These are phyloP conservation scores for Paramecium caudatum DNA, from an alignment of 73 alveolate species.

Conservation along the genomic window DNA sequence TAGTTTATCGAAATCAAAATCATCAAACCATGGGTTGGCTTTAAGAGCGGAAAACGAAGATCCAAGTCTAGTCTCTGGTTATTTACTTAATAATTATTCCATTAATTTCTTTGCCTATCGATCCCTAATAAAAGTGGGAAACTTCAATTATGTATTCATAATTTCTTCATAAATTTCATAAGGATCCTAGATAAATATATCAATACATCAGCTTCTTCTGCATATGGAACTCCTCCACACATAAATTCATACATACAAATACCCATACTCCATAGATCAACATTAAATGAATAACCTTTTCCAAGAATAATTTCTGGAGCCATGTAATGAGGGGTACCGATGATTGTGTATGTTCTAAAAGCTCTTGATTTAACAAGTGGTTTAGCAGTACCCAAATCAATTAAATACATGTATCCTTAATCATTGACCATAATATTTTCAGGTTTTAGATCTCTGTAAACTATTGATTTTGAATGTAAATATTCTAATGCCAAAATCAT, in stretches of 20 bases:
- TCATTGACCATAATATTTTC: constrained; percentile 88
- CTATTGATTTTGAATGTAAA: constrained; percentile 80
- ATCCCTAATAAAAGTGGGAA: constrained; percentile 60
- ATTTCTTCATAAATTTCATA: constrained; percentile 70
- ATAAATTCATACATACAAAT: constrained; percentile 77
- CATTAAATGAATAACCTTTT: constrained; percentile 76
- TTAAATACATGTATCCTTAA: constrained; percentile 86
- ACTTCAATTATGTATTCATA: constrained; percentile 52
- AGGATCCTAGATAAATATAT: constrained; percentile 67
- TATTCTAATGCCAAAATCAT: constrained; percentile 77
- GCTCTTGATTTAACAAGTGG: constrained; percentile 30
- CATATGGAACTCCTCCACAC: constrained; percentile 79
- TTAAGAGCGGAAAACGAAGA: constrained; percentile 57
- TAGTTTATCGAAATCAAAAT: constrained; percentile 62
- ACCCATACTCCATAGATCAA: constrained; percentile 81
- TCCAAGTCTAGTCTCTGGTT: constrained; percentile 74
- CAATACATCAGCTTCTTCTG: constrained; percentile 66
- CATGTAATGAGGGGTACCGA: constrained; percentile 85
- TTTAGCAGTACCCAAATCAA: constrained; percentile 91
- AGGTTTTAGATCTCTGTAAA: constrained; percentile 88
- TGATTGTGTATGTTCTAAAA: constrained; percentile 74
- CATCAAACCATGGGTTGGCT: constrained; percentile 67
- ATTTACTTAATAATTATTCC: constrained; percentile 70
- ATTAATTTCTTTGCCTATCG: constrained; percentile 60
- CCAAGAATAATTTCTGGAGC: constrained; percentile 83